Conservation (phyloP, 768 basidiomycete genomes). For the Collybiopsis luxurians region DNA sequence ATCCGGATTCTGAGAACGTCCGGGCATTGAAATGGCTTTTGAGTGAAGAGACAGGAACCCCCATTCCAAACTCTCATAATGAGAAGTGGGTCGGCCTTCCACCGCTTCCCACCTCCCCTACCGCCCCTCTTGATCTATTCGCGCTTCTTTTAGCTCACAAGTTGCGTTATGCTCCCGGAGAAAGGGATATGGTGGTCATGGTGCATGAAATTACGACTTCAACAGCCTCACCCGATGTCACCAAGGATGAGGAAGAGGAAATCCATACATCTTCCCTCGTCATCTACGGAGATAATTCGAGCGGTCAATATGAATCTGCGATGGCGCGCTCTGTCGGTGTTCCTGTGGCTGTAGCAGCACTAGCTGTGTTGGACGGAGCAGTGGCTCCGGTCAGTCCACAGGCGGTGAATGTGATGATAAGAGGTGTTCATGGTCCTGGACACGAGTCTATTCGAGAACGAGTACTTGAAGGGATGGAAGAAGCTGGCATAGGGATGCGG, state of each 20-base stretch:
- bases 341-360: conserved; percentile 81
- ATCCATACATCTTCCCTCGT: conserved; percentile 68
- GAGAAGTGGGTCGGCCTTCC: neutral
- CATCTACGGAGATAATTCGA: conserved; percentile 47
- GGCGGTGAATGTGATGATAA: conserved; percentile 20
- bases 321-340: conserved; percentile 92
- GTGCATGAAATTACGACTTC: conserved; percentile 70
- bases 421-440: conserved; percentile 72
- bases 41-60: conserved; percentile 10
- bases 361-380: conserved; percentile 63
- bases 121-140: conserved; percentile 70
- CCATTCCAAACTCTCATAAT: conserved; percentile 7
- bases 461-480: conserved; percentile 60
- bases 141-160: conserved; percentile 68
- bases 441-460: conserved; percentile 56
- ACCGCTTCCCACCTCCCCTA: conserved; percentile 36
- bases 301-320: conserved; percentile 54
- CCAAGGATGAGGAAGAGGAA: conserved; percentile 29
- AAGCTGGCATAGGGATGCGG: conserved; percentile 49
- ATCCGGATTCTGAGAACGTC: neutral
- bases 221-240: neutral
- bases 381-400: neutral
- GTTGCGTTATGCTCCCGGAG: conserved; percentile 63
- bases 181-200: conserved; percentile 86
- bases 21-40: conserved; percentile 52